A percentile compares a stretch with the other conserved stretches of the same genome.
Evolutionary conservation across 2,329 filamentous ascomycete species (phyloP).

Genomic region (Rhytidhysteron rufulum): DNA sequence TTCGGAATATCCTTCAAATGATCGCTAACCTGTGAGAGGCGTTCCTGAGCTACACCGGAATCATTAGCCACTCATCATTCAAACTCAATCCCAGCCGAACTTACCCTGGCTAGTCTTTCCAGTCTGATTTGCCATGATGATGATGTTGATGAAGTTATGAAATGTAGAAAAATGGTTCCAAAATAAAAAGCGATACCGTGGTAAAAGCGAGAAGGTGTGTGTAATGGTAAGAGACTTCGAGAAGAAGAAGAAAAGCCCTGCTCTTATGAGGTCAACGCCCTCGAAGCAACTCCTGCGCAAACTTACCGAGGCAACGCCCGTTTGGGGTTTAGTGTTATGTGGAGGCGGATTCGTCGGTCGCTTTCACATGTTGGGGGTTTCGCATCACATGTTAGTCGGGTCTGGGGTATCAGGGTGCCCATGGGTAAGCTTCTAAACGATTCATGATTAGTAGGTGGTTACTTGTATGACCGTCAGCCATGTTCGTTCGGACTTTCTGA

Average conservation of each 20-base stretch:
- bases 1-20: conserved; percentile 46
- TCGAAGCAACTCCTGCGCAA: too few species aligned
- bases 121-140: conserved; percentile 35
- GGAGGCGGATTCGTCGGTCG: too few species aligned
- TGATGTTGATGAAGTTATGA: conserved; percentile 2
- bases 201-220: not conserved
- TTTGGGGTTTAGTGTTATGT: conserved; percentile 7
- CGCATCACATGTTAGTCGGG: too few species aligned
- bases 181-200: too few species aligned
- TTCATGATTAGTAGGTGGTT: too few species aligned
- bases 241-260: not conserved
- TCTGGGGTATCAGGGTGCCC: too few species aligned
- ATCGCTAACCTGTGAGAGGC: conserved; percentile 56
- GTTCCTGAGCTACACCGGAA: conserved; percentile 48
- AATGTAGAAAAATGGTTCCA: too few species aligned
- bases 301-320: conserved; percentile 14
- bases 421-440: too few species aligned
- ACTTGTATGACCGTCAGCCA: too few species aligned
- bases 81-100: not conserved
- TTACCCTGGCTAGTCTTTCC: conserved; percentile 24
- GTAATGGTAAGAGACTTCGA: not conserved
- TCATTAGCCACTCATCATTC: not conserved
- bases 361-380: too few species aligned
- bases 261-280: conserved; percentile 7
- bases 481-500: too few species aligned